Percentiles rank a stretch among this genome's conserved stretches.
phyloP scores from a whole-genome alignment of 306 rosid species.

The Corylus heterophylla region DNA sequence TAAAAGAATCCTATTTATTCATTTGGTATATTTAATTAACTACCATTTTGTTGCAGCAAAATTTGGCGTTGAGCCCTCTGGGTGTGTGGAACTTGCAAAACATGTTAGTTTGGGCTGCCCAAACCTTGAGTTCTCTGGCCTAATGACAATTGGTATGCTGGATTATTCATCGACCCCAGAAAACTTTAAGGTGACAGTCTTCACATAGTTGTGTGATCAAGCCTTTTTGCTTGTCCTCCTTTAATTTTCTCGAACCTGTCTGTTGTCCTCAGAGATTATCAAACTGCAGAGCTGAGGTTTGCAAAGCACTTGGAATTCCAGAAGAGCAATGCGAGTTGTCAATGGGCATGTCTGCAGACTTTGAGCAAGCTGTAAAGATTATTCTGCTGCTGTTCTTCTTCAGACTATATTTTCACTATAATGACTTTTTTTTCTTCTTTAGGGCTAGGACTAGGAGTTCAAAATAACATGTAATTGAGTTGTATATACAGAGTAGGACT shows the following conservation, averaged over 20 bases:
- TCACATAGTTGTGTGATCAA: conserved; percentile 2
- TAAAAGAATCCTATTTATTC: conserved; percentile 16
- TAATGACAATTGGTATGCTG: conserved; percentile 95
- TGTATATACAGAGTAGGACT: neutral
- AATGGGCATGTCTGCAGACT: conserved; percentile 97
- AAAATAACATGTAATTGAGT: neutral
- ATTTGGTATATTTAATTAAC: conserved; percentile 11
- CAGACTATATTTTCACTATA: neutral
- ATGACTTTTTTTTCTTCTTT: neutral
- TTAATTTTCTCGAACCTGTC: conserved; percentile 14
- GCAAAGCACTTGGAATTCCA: conserved; percentile 66
- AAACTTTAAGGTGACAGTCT: conserved; percentile 71
- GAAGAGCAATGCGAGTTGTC: conserved; percentile 84
- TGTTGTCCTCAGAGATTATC: conserved; percentile 55
- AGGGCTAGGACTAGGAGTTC: neutral
- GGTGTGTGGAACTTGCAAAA: conserved; percentile 75
- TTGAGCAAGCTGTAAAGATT: conserved; percentile 86
- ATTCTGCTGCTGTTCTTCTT: neutral
- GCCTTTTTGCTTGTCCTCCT: conserved; percentile 15
- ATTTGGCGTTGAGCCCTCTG: conserved; percentile 80
- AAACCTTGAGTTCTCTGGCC: conserved; percentile 80
- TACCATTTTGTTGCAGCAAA: conserved; percentile 56
- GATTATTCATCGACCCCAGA: conserved; percentile 89
- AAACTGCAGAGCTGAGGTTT: conserved; percentile 74
- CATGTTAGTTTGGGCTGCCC: conserved; percentile 66